Conservation (phyloP, 2,329 filamentous ascomycete genomes). For the Trichoderma sp. region DNA sequence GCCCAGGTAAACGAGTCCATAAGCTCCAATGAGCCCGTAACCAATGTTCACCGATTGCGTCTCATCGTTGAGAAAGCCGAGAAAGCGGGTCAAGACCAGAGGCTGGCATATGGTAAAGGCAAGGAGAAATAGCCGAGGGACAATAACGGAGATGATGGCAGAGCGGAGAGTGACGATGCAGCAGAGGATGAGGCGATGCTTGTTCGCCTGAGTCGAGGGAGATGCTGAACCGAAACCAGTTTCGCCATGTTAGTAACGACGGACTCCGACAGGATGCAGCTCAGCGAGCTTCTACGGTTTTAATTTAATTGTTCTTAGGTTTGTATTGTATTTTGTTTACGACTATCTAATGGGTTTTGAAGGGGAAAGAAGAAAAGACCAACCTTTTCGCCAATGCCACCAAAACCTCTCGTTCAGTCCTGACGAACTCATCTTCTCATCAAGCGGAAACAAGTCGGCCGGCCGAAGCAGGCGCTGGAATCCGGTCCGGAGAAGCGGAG, state of each 20-base stretch:
- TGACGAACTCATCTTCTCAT: slow-evolving; percentile 33
- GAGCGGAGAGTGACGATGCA: slow-evolving; percentile 30
- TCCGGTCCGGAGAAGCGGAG: slow-evolving; percentile 36
- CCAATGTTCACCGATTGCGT: slow-evolving; percentile 28
- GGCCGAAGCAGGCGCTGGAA: slow-evolving; percentile 36
- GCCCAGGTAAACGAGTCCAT: slow-evolving; percentile 33
- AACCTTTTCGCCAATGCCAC: slow-evolving; percentile 31
- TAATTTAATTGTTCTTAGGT: not conserved
- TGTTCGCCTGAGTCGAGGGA: not conserved
- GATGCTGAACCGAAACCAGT: not conserved
- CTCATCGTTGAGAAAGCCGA: slow-evolving; percentile 26
- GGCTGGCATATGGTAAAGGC: slow-evolving; percentile 39
- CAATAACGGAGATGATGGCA: slow-evolving; percentile 31
- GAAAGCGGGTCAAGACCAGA: slow-evolving; percentile 34
- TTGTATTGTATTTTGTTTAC: slow-evolving; percentile 9
- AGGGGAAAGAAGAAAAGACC: not conserved
- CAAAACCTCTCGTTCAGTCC: slow-evolving; percentile 32
- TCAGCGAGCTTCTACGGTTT: not conserved
- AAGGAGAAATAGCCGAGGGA: slow-evolving; percentile 33
- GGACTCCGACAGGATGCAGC: not conserved
- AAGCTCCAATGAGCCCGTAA: slow-evolving; percentile 35
- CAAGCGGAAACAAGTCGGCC: slow-evolving; percentile 36
- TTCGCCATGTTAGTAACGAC: slow-evolving; percentile 1
- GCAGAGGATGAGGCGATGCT: slow-evolving; percentile 19
- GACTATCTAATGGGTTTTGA: not conserved